A percentile compares a stretch with the other conserved stretches of the same genome.
Conservation (phyloP, 2,329 filamentous ascomycete species). For the Talaromyces sp. region DNA sequence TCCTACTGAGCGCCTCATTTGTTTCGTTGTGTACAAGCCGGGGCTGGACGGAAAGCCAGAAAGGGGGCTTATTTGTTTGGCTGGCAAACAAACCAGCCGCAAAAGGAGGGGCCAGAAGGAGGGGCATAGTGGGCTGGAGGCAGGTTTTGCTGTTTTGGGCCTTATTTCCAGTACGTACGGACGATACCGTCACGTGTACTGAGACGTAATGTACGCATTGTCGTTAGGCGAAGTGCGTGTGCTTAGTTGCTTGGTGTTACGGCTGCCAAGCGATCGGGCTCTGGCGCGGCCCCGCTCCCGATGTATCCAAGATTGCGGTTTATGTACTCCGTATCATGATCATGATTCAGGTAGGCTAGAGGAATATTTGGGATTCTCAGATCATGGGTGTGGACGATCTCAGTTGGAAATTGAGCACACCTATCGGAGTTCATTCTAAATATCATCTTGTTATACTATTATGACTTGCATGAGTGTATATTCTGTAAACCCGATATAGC, state of each 20-base stretch:
- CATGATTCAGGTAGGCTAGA: neutral
- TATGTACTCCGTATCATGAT: constrained; percentile 15
- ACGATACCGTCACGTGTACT: neutral
- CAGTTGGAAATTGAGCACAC: neutral
- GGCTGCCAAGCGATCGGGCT: constrained; percentile 9
- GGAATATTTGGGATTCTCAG: neutral
- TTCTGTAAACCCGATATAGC: neutral
- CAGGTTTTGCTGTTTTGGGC: neutral
- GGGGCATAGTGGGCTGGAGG: constrained; percentile 8
- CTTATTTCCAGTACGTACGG: neutral
- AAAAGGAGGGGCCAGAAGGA: constrained; percentile 14
- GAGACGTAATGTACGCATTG: neutral
- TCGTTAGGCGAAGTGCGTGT: constrained; percentile 14
- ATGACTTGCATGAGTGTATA: neutral
- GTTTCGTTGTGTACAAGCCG: neutral
- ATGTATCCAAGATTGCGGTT: constrained; percentile 24
- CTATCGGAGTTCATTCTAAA: neutral
- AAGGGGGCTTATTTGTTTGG: constrained; percentile 3
- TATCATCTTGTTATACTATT: neutral
- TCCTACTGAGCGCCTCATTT: constrained; percentile 11
- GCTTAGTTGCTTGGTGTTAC: constrained; percentile 12
- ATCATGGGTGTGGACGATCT: neutral
- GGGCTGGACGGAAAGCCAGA: constrained; percentile 9
- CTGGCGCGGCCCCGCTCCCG: constrained; percentile 25
- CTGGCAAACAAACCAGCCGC: constrained; percentile 1